phyloP scores from a whole-genome alignment of 176 grass and related monocot species.

The Aegilops longissima region DNA sequence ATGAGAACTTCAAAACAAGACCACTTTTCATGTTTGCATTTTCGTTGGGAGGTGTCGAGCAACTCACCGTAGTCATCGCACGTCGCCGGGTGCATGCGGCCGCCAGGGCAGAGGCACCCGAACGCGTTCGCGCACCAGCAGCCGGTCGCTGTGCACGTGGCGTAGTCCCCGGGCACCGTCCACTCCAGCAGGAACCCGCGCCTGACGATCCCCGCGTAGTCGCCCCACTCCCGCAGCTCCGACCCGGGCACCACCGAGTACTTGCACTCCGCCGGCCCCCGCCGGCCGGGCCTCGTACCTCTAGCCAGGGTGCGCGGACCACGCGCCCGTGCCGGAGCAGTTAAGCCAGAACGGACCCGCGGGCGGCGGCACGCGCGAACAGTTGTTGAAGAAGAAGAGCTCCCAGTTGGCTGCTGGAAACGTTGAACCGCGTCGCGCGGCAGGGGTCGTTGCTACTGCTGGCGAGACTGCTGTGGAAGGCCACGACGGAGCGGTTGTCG shows the following conservation, averaged over 20 bases:
- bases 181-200: conserved; percentile 38
- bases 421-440: conserved; percentile 29
- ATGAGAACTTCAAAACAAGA: too few relatives aligned
- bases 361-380: neutral
- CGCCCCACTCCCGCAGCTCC: neutral
- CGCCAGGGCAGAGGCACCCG: conserved; percentile 34
- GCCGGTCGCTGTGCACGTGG: conserved; percentile 20
- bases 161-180: conserved; percentile 26
- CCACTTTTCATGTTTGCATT: too few relatives aligned
- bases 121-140: conserved; percentile 6
- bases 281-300: neutral
- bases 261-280: neutral
- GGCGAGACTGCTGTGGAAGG: too few relatives aligned
- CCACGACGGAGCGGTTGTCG: too few relatives aligned
- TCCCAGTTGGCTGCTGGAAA: conserved; percentile 43
- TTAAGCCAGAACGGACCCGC: neutral
- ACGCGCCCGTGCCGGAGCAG: neutral
- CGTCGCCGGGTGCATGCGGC: neutral
- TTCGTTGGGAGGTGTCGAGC: neutral
- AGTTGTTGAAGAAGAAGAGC: conserved; percentile 48
- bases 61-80: conserved; percentile 44
- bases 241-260: conserved; percentile 29
- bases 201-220: conserved; percentile 17
- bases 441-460: neutral
- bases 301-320: neutral